A percentile compares a stretch with the other conserved stretches of the same genome.
These are phyloP conservation scores for Carex cristatella DNA, from an alignment of 176 grass and related monocot species.

Conservation along the genomic window DNA sequence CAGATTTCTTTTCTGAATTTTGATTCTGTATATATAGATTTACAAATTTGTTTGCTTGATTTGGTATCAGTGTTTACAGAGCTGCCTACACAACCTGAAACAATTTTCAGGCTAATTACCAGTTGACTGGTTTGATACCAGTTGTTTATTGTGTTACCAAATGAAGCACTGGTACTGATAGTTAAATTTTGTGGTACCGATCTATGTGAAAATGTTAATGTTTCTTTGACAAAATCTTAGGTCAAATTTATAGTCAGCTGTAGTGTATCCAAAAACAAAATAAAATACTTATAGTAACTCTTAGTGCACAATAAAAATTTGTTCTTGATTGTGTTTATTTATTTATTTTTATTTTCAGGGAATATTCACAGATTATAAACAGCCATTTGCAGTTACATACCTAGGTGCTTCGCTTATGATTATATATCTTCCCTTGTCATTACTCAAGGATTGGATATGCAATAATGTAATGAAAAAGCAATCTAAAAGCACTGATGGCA, in stretches of 20 bases:
- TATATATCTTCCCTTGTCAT: conserved; percentile 79
- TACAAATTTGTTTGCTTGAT: not conserved
- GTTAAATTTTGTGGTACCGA: too few relatives aligned
- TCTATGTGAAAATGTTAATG: too few relatives aligned
- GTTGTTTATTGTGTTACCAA: not conserved
- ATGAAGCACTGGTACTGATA: not conserved
- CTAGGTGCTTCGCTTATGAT: conserved; percentile 90
- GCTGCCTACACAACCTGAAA: not conserved
- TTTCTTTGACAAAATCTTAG: too few relatives aligned
- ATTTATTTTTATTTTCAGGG: conserved; percentile 43
- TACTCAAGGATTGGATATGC: conserved; percentile 72
- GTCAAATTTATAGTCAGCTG: too few relatives aligned
- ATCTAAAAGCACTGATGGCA: conserved; percentile 25
- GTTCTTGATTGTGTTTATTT: not conserved
- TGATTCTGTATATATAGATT: not conserved
- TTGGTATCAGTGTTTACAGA: not conserved
- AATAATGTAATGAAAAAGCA: conserved; percentile 37
- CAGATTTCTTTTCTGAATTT: not conserved
- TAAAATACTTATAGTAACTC: not conserved
- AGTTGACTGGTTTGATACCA: not conserved
- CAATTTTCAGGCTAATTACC: not conserved
- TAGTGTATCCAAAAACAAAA: not conserved
- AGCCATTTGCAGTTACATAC: conserved; percentile 90
- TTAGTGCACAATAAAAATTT: not conserved
- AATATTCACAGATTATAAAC: conserved; percentile 91